Percentiles rank a stretch among this genome's conserved stretches.
These are phyloP conservation scores for Debaryomyces singareniensis DNA, from an alignment of 1,139 yeast species.

Conservation along the genomic window DNA sequence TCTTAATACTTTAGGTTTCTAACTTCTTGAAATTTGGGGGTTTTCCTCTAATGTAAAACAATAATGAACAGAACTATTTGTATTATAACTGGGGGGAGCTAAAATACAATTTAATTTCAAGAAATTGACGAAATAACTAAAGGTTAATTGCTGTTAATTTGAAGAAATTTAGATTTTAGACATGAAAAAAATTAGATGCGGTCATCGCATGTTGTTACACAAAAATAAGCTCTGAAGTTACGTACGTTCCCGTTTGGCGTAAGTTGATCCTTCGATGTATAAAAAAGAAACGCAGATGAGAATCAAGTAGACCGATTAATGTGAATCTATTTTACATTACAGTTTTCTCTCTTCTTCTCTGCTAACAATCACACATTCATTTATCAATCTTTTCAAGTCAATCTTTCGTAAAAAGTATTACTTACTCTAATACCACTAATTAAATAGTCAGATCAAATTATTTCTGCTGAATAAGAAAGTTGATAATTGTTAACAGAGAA, in stretches of 20 bases:
- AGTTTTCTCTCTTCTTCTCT: not conserved
- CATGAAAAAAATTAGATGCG: too few species aligned
- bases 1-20: slow-evolving; percentile 6
- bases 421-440: slow-evolving; percentile 3
- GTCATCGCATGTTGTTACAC: too few species aligned
- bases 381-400: not conserved
- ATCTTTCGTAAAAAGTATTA: not conserved
- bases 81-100: slow-evolving; percentile 11
- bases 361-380: not conserved
- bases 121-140: slow-evolving; percentile 3
- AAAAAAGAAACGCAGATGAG: too few species aligned
- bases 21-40: not conserved
- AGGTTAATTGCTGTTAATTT: not conserved
- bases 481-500: slow-evolving; percentile 20
- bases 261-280: too few species aligned
- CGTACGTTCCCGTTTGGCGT: too few species aligned
- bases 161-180: too few species aligned
- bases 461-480: slow-evolving; percentile 9
- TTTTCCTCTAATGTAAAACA: not conserved
- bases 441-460: slow-evolving; percentile 2
- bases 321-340: not conserved
- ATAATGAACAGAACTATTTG: slow-evolving; percentile 7
- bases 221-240: too few species aligned
- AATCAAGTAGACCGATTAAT: too few species aligned
- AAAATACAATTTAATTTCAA: slow-evolving; percentile 8